These are phyloP conservation scores for Stagonosporopsis cucurbitacearum DNA, from an alignment of 2,329 filamentous ascomycete genomes.

Conservation along the genomic window DNA sequence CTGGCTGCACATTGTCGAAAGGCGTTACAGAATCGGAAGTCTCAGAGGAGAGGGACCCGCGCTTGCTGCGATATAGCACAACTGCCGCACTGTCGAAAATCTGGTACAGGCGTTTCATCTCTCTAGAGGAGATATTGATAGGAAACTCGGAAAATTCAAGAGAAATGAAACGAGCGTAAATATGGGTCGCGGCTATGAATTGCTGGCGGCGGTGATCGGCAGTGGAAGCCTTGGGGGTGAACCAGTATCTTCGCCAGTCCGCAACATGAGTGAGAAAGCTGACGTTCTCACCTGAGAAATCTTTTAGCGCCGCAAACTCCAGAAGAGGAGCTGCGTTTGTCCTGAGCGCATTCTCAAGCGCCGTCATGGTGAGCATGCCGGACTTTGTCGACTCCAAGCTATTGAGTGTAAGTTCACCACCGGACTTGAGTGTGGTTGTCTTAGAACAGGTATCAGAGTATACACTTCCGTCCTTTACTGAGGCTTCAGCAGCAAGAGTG, in stretches of 20 bases:
- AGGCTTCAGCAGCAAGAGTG: slow-evolving; percentile 6
- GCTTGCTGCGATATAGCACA: slow-evolving; percentile 28
- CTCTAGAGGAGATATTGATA: slow-evolving; percentile 43
- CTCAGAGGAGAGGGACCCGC: slow-evolving; percentile 25
- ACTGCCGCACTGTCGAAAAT: slow-evolving; percentile 36
- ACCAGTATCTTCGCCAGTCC: slow-evolving; percentile 45
- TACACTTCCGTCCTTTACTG: slow-evolving; percentile 22
- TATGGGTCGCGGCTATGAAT: slow-evolving; percentile 39
- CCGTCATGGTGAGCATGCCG: slow-evolving; percentile 44
- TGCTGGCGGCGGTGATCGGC: slow-evolving; percentile 35
- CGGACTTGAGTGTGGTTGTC: slow-evolving; percentile 27
- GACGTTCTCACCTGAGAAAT: slow-evolving; percentile 46
- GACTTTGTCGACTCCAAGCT: slow-evolving; percentile 40
- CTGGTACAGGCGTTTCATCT: slow-evolving; percentile 36
- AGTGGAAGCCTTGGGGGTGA: slow-evolving; percentile 26
- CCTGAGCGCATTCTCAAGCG: slow-evolving; percentile 41
- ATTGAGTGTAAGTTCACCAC: slow-evolving; percentile 13
- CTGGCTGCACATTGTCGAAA: slow-evolving; percentile 32
- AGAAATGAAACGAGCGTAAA: slow-evolving; percentile 45
- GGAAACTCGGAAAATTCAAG: slow-evolving; percentile 45
- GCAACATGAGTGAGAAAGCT: slow-evolving; percentile 44
- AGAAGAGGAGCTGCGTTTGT: slow-evolving; percentile 41
- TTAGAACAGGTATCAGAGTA: slow-evolving; percentile 22
- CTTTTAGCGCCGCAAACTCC: slow-evolving; percentile 43
- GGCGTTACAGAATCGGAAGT: slow-evolving; percentile 33